Base-by-base conservation (phyloP, 2,329 filamentous ascomycete genomes). In the Grosmannia huntii region DNA sequence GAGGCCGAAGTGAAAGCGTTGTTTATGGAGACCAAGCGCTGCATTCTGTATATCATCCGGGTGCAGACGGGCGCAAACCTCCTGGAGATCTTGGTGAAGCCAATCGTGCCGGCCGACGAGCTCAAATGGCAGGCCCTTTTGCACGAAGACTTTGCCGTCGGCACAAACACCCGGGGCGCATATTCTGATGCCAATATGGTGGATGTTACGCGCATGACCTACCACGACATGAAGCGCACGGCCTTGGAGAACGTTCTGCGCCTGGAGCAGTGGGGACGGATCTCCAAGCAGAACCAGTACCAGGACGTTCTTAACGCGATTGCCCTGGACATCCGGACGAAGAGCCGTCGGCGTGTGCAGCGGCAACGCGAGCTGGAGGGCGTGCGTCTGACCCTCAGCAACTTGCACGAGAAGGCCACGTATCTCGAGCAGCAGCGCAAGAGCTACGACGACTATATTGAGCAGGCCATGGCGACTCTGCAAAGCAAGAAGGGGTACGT, bases 241-340 rank as follows among this genome's bases (percentile, higher is more conserved):
- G 91, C 91, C 4, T 78, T 99, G 7, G 91, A 99, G 71, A 97
- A 97, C 67, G 89, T 99, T 60, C 84, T 99, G 74, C 81, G 83
- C 19, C 81, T 99, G 46, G 92, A 99, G 72, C 84, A 89, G 63
- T 80, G 87, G 67, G 91, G 91, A 59, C 87, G 91, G 67, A 91
- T 99, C 65, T 90, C 86, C n/a, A 82, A 83, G 68, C 78, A 90
- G 67, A 97, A 99, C 71, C 84, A 89, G 68, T 99, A 97, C 73
- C 94, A 99, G 73, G 94, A 99, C 68, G 81, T 99, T n/a, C 81
- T 99, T 63, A 99, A 99, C 68, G 90, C 90, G 62, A 96, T 99
- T 66, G 94, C 94, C 2, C 81, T 95, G 59, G 94, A 99, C 68
- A 99, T 99, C 68, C 87, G 95, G 52, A 96, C 91, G 61, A 99